phyloP scores from a whole-genome alignment of 2,329 filamentous ascomycete genomes.

The Nakataea oryzae region DNA sequence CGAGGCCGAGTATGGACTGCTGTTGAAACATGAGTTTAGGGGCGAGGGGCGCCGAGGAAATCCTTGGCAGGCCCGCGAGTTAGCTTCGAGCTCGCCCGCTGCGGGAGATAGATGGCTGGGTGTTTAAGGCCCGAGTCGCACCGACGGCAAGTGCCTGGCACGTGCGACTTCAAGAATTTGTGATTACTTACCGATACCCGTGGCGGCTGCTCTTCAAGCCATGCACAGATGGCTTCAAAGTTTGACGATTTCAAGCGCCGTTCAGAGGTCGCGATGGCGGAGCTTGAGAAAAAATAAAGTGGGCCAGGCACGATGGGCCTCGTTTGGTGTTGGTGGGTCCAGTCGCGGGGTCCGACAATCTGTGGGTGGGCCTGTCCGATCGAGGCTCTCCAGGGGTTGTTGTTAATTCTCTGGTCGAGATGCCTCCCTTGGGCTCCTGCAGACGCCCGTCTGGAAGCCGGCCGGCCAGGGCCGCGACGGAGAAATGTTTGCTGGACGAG shows the following conservation, averaged over 20 bases:
- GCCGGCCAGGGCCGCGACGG: too few species aligned
- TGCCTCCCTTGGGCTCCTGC: background rate
- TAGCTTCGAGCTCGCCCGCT: background rate
- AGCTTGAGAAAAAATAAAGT: background rate
- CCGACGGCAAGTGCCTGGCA: too few species aligned
- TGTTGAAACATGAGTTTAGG: background rate
- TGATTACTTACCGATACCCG: background rate
- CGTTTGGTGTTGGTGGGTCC: background rate
- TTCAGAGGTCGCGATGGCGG: background rate
- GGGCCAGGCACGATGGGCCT: background rate
- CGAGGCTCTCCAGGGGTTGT: background rate
- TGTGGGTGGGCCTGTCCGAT: background rate
- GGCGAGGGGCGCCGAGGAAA: too few species aligned
- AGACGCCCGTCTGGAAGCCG: background rate
- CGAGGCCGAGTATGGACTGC: background rate
- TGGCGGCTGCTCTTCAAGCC: background rate
- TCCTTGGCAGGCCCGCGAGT: background rate
- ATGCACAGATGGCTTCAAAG: background rate
- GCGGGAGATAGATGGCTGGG: background rate
- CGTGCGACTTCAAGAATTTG: background rate
- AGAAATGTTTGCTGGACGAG: too few species aligned
- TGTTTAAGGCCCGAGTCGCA: background rate
- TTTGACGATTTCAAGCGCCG: background rate
- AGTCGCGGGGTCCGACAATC: background rate
- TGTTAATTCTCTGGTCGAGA: too few species aligned